phyloP scores from a whole-genome alignment of 495 filamentous ascomycete genomes.

The Chaetomium cochliodes region DNA sequence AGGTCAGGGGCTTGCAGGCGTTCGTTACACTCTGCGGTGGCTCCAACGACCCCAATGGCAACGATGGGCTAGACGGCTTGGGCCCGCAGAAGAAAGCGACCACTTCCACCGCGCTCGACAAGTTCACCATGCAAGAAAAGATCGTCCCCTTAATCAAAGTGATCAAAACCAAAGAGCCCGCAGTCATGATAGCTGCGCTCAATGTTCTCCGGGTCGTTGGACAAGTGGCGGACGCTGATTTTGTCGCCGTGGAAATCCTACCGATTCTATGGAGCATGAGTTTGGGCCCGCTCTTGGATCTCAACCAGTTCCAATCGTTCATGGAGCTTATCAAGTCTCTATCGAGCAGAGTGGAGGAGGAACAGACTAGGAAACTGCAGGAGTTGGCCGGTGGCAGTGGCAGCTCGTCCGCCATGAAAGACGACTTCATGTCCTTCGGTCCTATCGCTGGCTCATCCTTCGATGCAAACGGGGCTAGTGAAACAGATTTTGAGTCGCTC shows the following conservation, averaged over 20 bases:
- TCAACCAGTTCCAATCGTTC: conserved; percentile 82
- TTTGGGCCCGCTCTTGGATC: conserved; percentile 81
- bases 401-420: conserved; percentile 36
- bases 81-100: conserved; percentile 53
- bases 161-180: conserved; percentile 97
- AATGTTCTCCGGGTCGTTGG: conserved; percentile 81
- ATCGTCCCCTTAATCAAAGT: conserved; percentile 84
- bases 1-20: conserved; percentile 84
- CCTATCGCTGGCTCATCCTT: conserved; percentile 50
- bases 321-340: conserved; percentile 82
- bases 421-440: conserved; percentile 63
- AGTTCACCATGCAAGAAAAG: conserved; percentile 96
- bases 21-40: conserved; percentile 89
- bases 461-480: conserved; percentile 52
- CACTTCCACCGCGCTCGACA: conserved; percentile 77
- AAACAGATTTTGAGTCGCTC: conserved; percentile 79
- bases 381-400: conserved; percentile 63
- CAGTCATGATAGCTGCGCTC: conserved; percentile 93
- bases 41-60: conserved; percentile 45
- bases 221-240: conserved; percentile 80
- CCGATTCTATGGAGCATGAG: conserved; percentile 90
- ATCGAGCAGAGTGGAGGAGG: conserved; percentile 77
- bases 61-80: conserved; percentile 73
- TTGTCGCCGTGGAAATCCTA: conserved; percentile 85
- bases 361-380: conserved; percentile 81